These are phyloP conservation scores for Botrytis squamosa DNA, from an alignment of 2,329 filamentous ascomycete species.

Conservation along the genomic window DNA sequence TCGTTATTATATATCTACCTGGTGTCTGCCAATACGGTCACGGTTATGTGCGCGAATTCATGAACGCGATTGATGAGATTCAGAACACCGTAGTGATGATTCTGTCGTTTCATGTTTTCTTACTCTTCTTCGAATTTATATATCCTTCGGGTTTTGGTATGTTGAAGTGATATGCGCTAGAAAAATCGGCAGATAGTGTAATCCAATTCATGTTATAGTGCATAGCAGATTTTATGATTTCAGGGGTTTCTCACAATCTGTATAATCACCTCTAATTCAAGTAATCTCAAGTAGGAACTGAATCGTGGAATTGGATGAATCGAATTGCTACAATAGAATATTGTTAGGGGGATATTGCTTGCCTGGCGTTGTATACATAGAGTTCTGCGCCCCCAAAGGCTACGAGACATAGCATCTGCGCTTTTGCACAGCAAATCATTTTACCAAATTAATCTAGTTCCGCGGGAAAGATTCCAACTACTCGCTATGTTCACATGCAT, in stretches of 20 bases:
- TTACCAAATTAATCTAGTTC: neutral
- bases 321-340: neutral
- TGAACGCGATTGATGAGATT: neutral
- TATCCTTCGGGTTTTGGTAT: neutral
- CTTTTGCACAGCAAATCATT: neutral
- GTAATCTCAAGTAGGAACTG: neutral
- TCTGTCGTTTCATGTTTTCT: neutral
- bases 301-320: neutral
- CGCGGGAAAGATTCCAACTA: rapidly evolving
- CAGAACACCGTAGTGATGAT: neutral
- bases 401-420: neutral
- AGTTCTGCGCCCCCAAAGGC: neutral
- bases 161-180: neutral
- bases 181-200: no score
- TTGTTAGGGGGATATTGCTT: neutral
- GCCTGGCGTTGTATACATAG: neutral
- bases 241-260: neutral
- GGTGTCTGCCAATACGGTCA: neutral
- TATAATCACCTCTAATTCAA: neutral
- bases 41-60: neutral
- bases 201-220: no score
- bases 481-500: neutral
- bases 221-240: neutral
- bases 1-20: neutral
- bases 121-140: neutral